Conservation (phyloP, 495 filamentous ascomycete species). For the Lasiosphaeriaceae sp. region DNA sequence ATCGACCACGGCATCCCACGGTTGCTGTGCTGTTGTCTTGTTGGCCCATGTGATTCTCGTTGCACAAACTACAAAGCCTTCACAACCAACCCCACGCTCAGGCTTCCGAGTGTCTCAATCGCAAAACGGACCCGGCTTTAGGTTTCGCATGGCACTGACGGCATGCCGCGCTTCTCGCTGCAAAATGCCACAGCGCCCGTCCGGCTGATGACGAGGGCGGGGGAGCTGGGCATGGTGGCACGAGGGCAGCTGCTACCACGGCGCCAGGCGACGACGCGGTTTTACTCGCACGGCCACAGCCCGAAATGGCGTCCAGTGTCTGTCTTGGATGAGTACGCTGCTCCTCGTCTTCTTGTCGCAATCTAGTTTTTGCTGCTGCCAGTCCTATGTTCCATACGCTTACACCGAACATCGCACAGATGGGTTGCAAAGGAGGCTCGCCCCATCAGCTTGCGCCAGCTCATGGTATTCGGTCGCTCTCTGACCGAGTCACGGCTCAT, state of each 20-base stretch:
- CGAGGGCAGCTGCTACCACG: slow-evolving; percentile 10
- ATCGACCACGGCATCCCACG: no score
- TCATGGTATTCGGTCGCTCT: slow-evolving; percentile 90
- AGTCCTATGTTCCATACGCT: slow-evolving; percentile 2
- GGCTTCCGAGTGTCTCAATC: neutral
- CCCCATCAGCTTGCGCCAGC: slow-evolving; percentile 82
- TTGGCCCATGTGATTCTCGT: no score
- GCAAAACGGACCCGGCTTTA: neutral
- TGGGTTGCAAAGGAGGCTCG: slow-evolving; percentile 83
- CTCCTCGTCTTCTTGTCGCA: neutral
- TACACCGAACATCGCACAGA: slow-evolving; percentile 39
- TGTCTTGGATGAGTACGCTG: slow-evolving; percentile 79
- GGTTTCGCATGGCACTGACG: slow-evolving; percentile 45
- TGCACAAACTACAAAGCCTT: no score
- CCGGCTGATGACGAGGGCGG: slow-evolving; percentile 29
- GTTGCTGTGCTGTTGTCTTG: no score
- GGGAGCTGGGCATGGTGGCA: slow-evolving; percentile 14
- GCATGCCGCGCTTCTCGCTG: slow-evolving; percentile 44
- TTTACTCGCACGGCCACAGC: slow-evolving; percentile 22
- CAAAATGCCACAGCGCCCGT: slow-evolving; percentile 40
- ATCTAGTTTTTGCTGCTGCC: neutral
- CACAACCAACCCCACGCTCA: neutral
- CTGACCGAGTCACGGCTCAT: slow-evolving; percentile 86
- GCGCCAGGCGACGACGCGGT: slow-evolving; percentile 1
- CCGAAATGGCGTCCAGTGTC: slow-evolving; percentile 76